Evolutionary conservation across 2,329 filamentous ascomycete species (phyloP).

Genomic region (Hypoxylon sp.): DNA sequence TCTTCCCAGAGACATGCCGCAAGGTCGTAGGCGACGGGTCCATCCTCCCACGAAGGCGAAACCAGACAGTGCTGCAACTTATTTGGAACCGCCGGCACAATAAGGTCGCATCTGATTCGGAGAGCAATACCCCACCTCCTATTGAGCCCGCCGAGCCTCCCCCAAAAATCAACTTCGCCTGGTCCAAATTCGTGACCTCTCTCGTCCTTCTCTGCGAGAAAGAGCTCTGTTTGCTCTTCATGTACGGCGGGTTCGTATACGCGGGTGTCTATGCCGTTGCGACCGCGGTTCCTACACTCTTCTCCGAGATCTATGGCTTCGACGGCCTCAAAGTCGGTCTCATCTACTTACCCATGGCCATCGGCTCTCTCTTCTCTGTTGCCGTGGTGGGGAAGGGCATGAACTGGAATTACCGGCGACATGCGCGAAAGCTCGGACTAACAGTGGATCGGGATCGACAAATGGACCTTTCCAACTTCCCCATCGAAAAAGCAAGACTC

Average conservation of each 20-base stretch:
- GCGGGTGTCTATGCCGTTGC: constrained; percentile 68
- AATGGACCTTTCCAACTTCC: constrained; percentile 65
- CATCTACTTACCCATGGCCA: constrained; percentile 67
- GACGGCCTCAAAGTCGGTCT: constrained; percentile 65
- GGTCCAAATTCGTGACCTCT: constrained; percentile 61
- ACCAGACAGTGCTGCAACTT: constrained; percentile 55
- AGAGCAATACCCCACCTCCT: constrained; percentile 62
- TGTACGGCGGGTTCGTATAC: constrained; percentile 68
- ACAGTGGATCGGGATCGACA: constrained; percentile 70
- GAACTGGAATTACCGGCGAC: constrained; percentile 77
- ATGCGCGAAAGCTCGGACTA: constrained; percentile 72
- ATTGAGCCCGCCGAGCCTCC: constrained; percentile 7
- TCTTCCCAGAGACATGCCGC: constrained; percentile 70
- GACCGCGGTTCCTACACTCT: constrained; percentile 65
- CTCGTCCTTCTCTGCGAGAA: constrained; percentile 70
- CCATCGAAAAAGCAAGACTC: constrained; percentile 68
- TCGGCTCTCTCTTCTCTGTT: constrained; percentile 63
- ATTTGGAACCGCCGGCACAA: constrained; percentile 30
- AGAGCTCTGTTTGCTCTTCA: constrained; percentile 66
- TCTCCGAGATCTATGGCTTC: constrained; percentile 65
- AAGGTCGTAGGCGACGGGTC: constrained; percentile 73
- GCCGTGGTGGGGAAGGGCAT: constrained; percentile 68
- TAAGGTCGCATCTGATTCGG: constrained; percentile 48
- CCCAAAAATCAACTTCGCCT: constrained; percentile 45
- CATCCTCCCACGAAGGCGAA: constrained; percentile 68